phyloP scores from a whole-genome alignment of 1,139 yeast species.

The Pichia sp. region DNA sequence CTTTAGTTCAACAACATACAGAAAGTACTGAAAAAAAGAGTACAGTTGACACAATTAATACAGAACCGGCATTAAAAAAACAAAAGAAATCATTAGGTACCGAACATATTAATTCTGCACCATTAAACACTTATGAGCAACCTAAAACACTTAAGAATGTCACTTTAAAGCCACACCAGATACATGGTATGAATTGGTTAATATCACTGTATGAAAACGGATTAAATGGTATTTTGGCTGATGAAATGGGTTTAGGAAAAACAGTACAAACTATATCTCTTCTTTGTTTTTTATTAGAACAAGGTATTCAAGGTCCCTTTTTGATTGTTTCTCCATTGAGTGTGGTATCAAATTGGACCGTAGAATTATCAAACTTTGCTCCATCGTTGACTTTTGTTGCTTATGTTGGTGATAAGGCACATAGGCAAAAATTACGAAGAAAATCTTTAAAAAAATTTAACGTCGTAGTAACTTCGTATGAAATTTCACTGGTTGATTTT shows the following conservation, averaged over 20 bases:
- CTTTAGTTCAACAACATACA: slow-evolving; percentile 8
- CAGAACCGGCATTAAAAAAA: slow-evolving; percentile 4
- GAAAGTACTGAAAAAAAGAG: background rate
- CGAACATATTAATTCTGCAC: background rate
- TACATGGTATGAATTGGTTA: slow-evolving; percentile 89
- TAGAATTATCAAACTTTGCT: slow-evolving; percentile 66
- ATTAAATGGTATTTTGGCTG: slow-evolving; percentile 89
- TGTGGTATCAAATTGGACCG: slow-evolving; percentile 78
- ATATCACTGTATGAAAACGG: slow-evolving; percentile 87
- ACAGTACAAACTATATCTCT: slow-evolving; percentile 83
- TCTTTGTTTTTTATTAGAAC: slow-evolving; percentile 68
- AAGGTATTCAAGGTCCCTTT: slow-evolving; percentile 79
- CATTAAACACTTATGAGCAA: slow-evolving; percentile 34
- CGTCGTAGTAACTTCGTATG: slow-evolving; percentile 77
- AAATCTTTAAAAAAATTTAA: slow-evolving; percentile 33
- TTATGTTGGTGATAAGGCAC: slow-evolving; percentile 60
- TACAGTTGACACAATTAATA: background rate
- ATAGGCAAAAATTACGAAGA: slow-evolving; percentile 40
- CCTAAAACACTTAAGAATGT: slow-evolving; percentile 68
- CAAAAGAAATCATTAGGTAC: background rate
- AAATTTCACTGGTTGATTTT: slow-evolving; percentile 66
- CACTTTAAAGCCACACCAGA: slow-evolving; percentile 70
- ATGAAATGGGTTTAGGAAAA: slow-evolving; percentile 96
- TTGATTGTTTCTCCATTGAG: slow-evolving; percentile 83
- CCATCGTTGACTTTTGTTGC: slow-evolving; percentile 60